phyloP scores from a whole-genome alignment of 116 monocot genomes.

The Trichopus zeylanicus region DNA sequence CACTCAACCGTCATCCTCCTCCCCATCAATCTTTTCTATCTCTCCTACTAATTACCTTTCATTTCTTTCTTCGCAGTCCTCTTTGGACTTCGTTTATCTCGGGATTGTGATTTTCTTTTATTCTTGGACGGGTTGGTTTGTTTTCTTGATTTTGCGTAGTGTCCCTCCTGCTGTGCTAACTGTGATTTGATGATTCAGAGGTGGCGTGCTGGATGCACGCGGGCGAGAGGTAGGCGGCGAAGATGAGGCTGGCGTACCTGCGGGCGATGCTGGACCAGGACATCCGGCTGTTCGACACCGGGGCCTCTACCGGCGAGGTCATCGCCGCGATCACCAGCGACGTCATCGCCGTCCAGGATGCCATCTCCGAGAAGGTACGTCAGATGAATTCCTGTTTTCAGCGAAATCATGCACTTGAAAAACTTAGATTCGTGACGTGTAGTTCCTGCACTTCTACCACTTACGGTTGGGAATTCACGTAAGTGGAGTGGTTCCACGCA shows the following conservation, averaged over 20 bases:
- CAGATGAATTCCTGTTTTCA: no score
- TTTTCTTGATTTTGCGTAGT: not conserved
- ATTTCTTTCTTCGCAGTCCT: not conserved
- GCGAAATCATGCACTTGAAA: no score
- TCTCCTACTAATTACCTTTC: not conserved
- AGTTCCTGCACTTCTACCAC: no score
- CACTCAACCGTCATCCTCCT: not conserved
- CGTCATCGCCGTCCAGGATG: constrained; percentile 59
- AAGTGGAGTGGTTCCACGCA: no score
- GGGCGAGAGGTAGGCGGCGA: constrained; percentile 17
- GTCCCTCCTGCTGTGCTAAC: no score
- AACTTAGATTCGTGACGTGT: no score
- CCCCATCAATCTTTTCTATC: not conserved
- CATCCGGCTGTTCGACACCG: constrained; percentile 57
- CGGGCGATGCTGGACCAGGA: constrained; percentile 47
- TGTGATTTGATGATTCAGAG: constrained; percentile 34
- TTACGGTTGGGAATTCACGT: no score
- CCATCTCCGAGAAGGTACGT: constrained; percentile 76
- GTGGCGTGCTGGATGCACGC: constrained; percentile 37
- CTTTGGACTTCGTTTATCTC: not conserved
- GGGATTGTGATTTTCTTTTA: not conserved
- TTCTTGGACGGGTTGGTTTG: not conserved
- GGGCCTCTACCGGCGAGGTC: constrained; percentile 66
- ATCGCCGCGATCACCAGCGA: constrained; percentile 65
- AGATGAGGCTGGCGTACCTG: constrained; percentile 63